Percentiles rank a stretch among this genome's conserved stretches.
Evolutionary conservation across 192 early-diverging fungal genomes (phyloP).

Genomic region (Rhizophagus clarus): DNA sequence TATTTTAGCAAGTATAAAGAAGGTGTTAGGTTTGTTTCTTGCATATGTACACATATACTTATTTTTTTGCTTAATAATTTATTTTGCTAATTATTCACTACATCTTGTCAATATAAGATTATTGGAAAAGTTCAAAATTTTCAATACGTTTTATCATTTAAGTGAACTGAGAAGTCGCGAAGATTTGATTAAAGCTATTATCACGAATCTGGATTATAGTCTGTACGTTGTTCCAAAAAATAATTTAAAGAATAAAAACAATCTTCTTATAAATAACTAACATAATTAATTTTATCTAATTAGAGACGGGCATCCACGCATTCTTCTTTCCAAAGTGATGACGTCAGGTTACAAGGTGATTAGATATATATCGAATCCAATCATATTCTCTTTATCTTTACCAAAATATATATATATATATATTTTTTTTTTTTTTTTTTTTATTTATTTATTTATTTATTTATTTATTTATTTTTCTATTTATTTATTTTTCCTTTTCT

Average conservation of each 20-base stretch:
- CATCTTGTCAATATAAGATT: conserved; percentile 36
- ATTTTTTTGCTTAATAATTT: not conserved
- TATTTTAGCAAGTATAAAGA: conserved; percentile 61
- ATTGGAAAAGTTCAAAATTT: conserved; percentile 77
- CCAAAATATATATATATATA: too few relatives aligned
- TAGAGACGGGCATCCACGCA: conserved; percentile 79
- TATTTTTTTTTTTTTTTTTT: too few relatives aligned
- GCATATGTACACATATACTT: too few relatives aligned
- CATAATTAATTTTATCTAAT: not conserved
- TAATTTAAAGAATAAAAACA: not conserved
- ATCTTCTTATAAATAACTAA: not conserved
- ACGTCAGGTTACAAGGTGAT: conserved; percentile 77
- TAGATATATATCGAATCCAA: not conserved
- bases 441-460: too few relatives aligned
- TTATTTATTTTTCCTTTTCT: too few relatives aligned
- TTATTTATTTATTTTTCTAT: too few relatives aligned
- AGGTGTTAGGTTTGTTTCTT: conserved; percentile 55
- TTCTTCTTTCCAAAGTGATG: conserved; percentile 82
- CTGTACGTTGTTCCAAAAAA: conserved; percentile 39
- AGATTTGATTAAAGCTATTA: conserved; percentile 74
- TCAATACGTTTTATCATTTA: conserved; percentile 75
- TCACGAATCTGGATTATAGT: conserved; percentile 74
- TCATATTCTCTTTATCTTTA: too few relatives aligned
- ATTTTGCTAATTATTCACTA: not conserved
- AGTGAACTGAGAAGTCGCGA: conserved; percentile 77